Percentiles rank a stretch among this genome's conserved stretches.
Conservation (phyloP, 305 asterid species). For the Ilex paraguariensis region DNA sequence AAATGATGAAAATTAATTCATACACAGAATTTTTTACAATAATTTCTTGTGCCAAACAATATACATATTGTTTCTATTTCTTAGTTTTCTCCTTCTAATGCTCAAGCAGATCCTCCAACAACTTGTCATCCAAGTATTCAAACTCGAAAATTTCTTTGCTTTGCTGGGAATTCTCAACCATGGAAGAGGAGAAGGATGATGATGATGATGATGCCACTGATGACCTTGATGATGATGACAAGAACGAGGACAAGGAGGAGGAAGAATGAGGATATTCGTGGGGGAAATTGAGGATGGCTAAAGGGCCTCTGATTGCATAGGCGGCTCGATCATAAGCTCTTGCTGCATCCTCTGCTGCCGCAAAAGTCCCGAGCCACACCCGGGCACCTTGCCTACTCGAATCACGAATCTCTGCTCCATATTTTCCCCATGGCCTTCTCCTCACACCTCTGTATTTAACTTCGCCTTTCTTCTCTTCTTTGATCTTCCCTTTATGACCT, state of each 20-base stretch:
- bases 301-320: constrained; percentile 39
- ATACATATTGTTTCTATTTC: neutral
- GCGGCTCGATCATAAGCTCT: constrained; percentile 69
- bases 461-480: constrained; percentile 19
- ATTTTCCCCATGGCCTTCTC: constrained; percentile 78
- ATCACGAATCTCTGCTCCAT: constrained; percentile 70
- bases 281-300: constrained; percentile 71
- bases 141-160: constrained; percentile 45
- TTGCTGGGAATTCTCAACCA: neutral
- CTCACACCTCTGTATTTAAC: constrained; percentile 59
- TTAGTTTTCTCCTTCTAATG: constrained; percentile 8
- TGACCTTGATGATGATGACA: too few relatives aligned
- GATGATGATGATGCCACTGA: too few relatives aligned
- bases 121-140: constrained; percentile 49
- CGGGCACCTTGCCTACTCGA: constrained; percentile 37
- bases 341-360: constrained; percentile 64
- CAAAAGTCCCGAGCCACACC: constrained; percentile 67
- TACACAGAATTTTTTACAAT: too few relatives aligned
- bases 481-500: neutral
- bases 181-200: neutral
- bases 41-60: too few relatives aligned
- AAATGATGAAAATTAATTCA: too few relatives aligned
- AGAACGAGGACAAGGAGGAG: too few relatives aligned
- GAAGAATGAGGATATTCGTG: constrained; percentile 35
- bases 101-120: constrained; percentile 58